A percentile compares a stretch with the other conserved stretches of the same genome.
Evolutionary conservation across 352 stramenopile genomes (phyloP).

Genomic region (Stephanocyclus meneghinianus): DNA sequence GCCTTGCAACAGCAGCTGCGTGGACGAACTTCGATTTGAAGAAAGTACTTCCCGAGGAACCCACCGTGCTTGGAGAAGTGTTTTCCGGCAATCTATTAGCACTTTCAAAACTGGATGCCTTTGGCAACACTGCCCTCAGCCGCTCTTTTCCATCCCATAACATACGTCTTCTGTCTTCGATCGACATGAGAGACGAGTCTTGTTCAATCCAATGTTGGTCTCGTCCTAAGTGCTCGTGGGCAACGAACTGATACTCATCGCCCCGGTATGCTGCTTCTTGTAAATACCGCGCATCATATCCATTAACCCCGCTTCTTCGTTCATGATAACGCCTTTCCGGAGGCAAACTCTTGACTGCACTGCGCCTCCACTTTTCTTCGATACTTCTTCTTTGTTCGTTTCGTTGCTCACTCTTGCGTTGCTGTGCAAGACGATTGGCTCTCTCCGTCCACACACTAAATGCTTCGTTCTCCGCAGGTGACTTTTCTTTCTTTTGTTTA

Average conservation of each 20-base stretch:
- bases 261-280: neutral
- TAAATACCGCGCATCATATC: neutral
- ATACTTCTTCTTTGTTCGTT: conserved; percentile 29
- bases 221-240: neutral
- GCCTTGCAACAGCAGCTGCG: conserved; percentile 39
- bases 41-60: conserved; percentile 23
- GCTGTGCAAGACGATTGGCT: conserved; percentile 23
- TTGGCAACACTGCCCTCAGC: conserved; percentile 32
- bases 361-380: conserved; percentile 43
- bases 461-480: neutral
- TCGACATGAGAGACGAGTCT: conserved; percentile 14
- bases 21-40: conserved; percentile 61
- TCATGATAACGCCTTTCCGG: conserved; percentile 11
- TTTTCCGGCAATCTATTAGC: conserved; percentile 3
- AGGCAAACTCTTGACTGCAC: conserved; percentile 23
- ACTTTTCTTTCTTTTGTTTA: neutral
- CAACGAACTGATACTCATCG: neutral
- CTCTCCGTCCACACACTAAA: conserved; percentile 33
- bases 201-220: neutral
- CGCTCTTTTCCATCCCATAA: conserved; percentile 52
- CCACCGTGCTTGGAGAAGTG: conserved; percentile 34
- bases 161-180: conserved; percentile 32
- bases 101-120: conserved; percentile 32
- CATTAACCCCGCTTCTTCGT: conserved; percentile 8
- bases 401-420: conserved; percentile 24